phyloP scores from a whole-genome alignment of 164 flowering plant genomes.

The Warburgia ugandensis region DNA sequence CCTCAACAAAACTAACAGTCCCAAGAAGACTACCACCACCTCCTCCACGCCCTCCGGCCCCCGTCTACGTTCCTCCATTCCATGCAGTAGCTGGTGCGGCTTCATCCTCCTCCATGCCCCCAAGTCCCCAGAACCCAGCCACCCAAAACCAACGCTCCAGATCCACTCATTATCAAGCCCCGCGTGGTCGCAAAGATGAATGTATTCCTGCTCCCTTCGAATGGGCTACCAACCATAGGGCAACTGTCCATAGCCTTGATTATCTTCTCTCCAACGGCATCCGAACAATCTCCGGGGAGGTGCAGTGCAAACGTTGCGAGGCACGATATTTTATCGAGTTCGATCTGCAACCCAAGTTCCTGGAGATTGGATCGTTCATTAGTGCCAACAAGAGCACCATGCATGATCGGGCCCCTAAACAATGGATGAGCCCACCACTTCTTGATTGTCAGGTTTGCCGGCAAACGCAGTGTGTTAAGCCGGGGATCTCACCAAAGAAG shows the following conservation, averaged over 20 bases:
- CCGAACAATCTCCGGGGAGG: conserved; percentile 31
- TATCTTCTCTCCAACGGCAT: conserved; percentile 22
- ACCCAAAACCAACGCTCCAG: neutral
- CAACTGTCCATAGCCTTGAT: conserved; percentile 3
- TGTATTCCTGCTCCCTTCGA: neutral
- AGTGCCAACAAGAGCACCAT: conserved; percentile 11
- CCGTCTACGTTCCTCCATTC: neutral
- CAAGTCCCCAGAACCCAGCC: neutral
- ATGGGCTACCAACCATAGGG: conserved; percentile 6
- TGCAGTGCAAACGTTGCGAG: conserved; percentile 66
- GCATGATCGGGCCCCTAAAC: conserved; percentile 49
- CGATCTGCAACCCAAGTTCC: conserved; percentile 30
- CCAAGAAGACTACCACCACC: neutral
- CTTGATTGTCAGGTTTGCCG: conserved; percentile 36
- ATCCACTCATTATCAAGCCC: neutral
- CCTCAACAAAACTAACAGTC: neutral
- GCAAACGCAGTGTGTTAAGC: conserved; percentile 33
- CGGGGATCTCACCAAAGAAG: conserved; percentile 40
- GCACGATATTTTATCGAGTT: conserved; percentile 18
- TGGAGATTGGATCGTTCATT: conserved; percentile 21
- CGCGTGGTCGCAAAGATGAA: neutral
- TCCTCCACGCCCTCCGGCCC: neutral
- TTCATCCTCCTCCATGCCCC: neutral
- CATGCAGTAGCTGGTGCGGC: neutral
- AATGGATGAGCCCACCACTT: conserved; percentile 40